Conservation (phyloP, 805 yeast genomes). For the Candida sphagnicola region DNA sequence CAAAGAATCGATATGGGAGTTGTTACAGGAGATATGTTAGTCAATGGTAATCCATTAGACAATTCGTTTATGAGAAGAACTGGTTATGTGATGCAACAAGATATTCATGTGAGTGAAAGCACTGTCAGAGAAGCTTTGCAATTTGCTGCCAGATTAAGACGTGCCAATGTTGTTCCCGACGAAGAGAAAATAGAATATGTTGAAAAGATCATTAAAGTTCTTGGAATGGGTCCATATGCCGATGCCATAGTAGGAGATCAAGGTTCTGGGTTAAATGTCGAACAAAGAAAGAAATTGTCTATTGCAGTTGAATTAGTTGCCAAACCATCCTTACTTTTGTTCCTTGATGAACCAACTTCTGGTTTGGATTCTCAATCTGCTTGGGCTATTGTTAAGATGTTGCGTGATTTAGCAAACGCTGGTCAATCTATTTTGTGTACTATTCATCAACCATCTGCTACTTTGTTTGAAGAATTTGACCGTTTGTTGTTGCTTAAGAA, state of each 20-base stretch:
- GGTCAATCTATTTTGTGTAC: slow-evolving; percentile 71
- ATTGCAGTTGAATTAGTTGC: slow-evolving; percentile 17
- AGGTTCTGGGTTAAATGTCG: slow-evolving; percentile 17
- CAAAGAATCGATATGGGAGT: slow-evolving; percentile 54
- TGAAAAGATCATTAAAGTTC: slow-evolving; percentile 14
- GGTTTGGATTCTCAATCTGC: slow-evolving; percentile 58
- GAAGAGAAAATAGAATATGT: slow-evolving; percentile 14
- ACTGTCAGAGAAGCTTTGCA: slow-evolving; percentile 17
- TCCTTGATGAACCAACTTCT: slow-evolving; percentile 62
- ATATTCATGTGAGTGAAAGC: slow-evolving; percentile 15
- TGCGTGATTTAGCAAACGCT: slow-evolving; percentile 41
- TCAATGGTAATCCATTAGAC: slow-evolving; percentile 49
- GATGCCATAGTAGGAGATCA: slow-evolving; percentile 14
- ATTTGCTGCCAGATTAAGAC: slow-evolving; percentile 20
- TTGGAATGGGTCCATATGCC: slow-evolving; percentile 15
- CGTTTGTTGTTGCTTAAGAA: slow-evolving; percentile 25
- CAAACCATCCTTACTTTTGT: slow-evolving; percentile 36
- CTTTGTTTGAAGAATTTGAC: slow-evolving; percentile 38
- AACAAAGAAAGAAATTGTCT: slow-evolving; percentile 15
- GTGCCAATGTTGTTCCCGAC: slow-evolving; percentile 48
- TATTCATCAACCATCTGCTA: slow-evolving; percentile 51
- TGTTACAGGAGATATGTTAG: slow-evolving; percentile 55
- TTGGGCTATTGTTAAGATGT: slow-evolving; percentile 52
- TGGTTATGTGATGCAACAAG: slow-evolving; percentile 20
- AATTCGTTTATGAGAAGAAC: slow-evolving; percentile 44